These are phyloP conservation scores for Carex cristatella DNA, from an alignment of 176 grass and related monocot species.

Conservation along the genomic window DNA sequence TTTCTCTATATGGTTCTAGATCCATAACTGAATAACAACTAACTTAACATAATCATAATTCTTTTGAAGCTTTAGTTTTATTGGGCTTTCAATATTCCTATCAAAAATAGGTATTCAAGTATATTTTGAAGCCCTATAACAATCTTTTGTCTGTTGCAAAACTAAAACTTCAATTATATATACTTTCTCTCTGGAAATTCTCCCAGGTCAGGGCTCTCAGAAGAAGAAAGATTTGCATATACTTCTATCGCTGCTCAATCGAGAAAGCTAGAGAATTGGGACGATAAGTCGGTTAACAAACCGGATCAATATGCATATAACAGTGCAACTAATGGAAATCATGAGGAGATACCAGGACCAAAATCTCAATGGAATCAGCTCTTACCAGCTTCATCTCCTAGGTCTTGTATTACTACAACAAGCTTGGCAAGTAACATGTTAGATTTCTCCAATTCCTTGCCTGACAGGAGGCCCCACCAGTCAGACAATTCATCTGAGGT, in stretches of 20 bases:
- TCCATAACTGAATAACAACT: neutral
- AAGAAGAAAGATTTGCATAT: slow-evolving; percentile 42
- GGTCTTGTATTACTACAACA: slow-evolving; percentile 62
- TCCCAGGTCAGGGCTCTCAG: slow-evolving; percentile 42
- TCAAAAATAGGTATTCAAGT: neutral
- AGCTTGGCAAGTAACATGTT: slow-evolving; percentile 59
- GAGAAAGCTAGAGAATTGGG: slow-evolving; percentile 31
- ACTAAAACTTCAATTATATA: neutral
- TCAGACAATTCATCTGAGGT: slow-evolving; percentile 90
- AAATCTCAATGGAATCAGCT: slow-evolving; percentile 57
- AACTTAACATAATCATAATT: neutral
- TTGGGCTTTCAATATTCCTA: neutral
- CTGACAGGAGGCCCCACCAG: slow-evolving; percentile 44
- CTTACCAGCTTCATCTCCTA: slow-evolving; percentile 56
- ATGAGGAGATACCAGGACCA: slow-evolving; percentile 45
- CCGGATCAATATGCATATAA: slow-evolving; percentile 31
- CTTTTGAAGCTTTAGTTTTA: neutral
- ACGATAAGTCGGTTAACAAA: slow-evolving; percentile 30
- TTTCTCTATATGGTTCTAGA: neutral
- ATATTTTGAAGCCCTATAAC: neutral
- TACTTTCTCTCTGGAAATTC: neutral
- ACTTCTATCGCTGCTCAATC: slow-evolving; percentile 14
- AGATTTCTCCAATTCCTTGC: slow-evolving; percentile 63
- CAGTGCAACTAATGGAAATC: slow-evolving; percentile 18
- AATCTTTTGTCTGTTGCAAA: neutral